Evolutionary conservation across 2,329 filamentous ascomycete genomes (phyloP), one percentile per base, ranked within the genome.

Genomic region (Arthrobotrys sphaeroides): DNA sequence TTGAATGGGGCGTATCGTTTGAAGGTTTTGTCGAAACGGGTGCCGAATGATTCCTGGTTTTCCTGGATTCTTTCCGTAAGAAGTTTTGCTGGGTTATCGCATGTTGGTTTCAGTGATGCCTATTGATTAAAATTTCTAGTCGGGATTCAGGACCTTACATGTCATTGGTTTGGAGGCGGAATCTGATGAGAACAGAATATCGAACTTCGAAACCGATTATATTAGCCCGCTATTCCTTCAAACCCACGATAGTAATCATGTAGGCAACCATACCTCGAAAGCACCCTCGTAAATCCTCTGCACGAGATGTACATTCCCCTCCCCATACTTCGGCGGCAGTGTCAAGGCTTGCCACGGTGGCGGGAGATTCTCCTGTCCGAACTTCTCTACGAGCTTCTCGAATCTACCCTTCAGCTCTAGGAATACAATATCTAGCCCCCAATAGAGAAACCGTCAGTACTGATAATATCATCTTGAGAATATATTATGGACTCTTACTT

Each of bases 241-340:
- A n/a, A 76, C 67, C 20, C 33, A 18, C n/a, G n/a, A n/a, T n/a
- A n/a, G n/a, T n/a, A 33, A 16, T 5, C 7, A 9, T 18, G 10
- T 6, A 20, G 20, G 4, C 16, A 16, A 55, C 69, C 81, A 76
- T 80, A 86, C 85, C 83, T 90, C 93, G 80, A 98, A 99, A 0
- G 90, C 83, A 1, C 95, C 94, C 79, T 94, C 88, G 79, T 97
- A 98, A 1, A 93, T 88, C 83, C 97, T 97, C 83, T 99, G 93
- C 13, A 98, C 86, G 42, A 97, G 84, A 78, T 99, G 94, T 12
- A 92, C 84, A 80, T 98, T 55, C 28, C 93, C 94, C 10, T 83
- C 80, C 3, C 87, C 88, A 1, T 91, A 89, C 31, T 84, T 83
- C 81, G 96, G 90, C 47, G 85, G 83, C 64, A 98, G 86, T 5